Percentiles rank a stretch among this genome's conserved stretches.
Evolutionary conservation across 2,329 filamentous ascomycete genomes (phyloP).

Genomic region (Macrophomina tecta): DNA sequence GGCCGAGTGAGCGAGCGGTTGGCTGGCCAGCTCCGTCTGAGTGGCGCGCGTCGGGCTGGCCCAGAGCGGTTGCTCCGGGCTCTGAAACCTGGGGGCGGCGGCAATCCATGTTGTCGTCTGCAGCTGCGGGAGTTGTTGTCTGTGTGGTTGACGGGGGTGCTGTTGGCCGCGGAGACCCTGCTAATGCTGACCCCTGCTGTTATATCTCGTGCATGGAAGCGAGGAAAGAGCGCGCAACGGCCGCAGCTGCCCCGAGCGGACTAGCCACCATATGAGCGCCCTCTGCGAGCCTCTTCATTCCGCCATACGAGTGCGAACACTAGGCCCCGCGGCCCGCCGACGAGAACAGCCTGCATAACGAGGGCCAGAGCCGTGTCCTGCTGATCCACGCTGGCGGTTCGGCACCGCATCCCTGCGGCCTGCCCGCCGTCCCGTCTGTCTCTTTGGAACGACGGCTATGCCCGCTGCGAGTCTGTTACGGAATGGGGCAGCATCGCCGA

Average conservation of each 20-base stretch:
- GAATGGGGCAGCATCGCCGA: slow-evolving; percentile 17
- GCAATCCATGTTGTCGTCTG: background rate
- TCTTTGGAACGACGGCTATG: background rate
- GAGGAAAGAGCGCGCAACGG: slow-evolving; percentile 6
- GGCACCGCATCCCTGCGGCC: background rate
- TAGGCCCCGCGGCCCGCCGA: slow-evolving; percentile 9
- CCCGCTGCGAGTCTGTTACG: slow-evolving; percentile 8
- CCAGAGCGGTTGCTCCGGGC: background rate
- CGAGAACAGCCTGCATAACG: background rate
- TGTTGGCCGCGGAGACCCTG: slow-evolving; percentile 3
- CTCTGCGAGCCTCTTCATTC: background rate
- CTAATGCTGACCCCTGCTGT: slow-evolving; percentile 4
- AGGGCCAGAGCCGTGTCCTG: background rate
- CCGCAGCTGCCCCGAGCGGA: slow-evolving; percentile 19
- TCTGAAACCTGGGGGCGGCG: slow-evolving; percentile 20
- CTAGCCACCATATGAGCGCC: slow-evolving; percentile 1
- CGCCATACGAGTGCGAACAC: slow-evolving; percentile 6
- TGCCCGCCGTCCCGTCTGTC: background rate
- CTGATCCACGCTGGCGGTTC: background rate
- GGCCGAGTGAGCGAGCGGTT: background rate
- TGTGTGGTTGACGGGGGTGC: background rate
- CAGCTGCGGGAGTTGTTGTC: background rate
- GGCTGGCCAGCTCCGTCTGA: background rate
- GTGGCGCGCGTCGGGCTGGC: background rate
- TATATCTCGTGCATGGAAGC: slow-evolving; percentile 26